Evolutionary conservation across 139 green algal genomes (phyloP).

Genomic region (Coccomyxa sp.): DNA sequence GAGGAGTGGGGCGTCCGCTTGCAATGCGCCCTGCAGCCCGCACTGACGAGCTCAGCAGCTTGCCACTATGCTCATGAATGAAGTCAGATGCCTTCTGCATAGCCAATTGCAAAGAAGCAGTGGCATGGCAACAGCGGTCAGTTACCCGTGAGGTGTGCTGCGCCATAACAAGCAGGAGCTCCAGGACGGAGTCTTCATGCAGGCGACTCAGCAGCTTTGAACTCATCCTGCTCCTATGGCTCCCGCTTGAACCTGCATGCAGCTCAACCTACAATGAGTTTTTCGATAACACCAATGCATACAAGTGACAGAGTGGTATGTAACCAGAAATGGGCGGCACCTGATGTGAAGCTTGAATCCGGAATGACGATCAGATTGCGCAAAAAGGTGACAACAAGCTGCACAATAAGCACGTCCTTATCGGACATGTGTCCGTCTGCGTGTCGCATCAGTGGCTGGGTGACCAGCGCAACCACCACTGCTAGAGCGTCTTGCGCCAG

Average conservation of each 20-base stretch:
- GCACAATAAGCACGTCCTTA: slow-evolving; percentile 59
- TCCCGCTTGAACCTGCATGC: slow-evolving; percentile 16
- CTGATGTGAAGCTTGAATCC: slow-evolving; percentile 30
- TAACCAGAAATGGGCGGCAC: background rate
- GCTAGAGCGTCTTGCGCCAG: slow-evolving; percentile 58
- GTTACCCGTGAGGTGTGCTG: slow-evolving; percentile 28
- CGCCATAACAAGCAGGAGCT: slow-evolving; percentile 67
- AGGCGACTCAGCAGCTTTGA: slow-evolving; percentile 50
- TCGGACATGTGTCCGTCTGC: slow-evolving; percentile 42
- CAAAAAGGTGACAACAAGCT: slow-evolving; percentile 85
- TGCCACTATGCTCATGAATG: background rate
- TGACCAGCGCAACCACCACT: slow-evolving; percentile 58
- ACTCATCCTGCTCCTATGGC: slow-evolving; percentile 16
- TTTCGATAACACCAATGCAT: background rate
- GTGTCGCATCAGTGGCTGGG: slow-evolving; percentile 63
- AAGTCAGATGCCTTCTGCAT: background rate
- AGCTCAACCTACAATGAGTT: background rate
- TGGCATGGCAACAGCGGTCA: background rate
- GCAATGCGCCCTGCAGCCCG: slow-evolving; percentile 39
- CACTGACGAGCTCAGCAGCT: background rate
- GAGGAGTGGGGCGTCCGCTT: slow-evolving; percentile 56
- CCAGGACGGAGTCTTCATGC: slow-evolving; percentile 57
- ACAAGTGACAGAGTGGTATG: background rate
- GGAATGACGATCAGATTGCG: slow-evolving; percentile 80
- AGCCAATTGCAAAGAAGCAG: background rate